Evolutionary conservation across 2,329 filamentous ascomycete species (phyloP), one percentile per base, ranked within the genome.

Genomic region (Pseudogymnoascus sp.): DNA sequence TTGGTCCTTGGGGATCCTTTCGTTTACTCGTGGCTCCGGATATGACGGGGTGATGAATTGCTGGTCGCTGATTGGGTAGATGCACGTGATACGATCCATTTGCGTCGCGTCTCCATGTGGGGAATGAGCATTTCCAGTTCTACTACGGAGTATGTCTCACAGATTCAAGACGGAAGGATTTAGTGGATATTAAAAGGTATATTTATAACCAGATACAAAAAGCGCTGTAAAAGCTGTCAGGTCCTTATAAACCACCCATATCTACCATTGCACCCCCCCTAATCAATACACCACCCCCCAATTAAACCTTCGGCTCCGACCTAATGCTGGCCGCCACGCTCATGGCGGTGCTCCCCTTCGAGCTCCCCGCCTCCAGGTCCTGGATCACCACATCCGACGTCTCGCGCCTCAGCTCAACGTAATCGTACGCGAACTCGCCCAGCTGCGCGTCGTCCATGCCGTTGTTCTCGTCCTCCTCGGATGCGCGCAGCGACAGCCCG

Each of bases 401-500:
- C 31, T 60, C 57, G 0, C 57, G 31, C 5, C 57, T 60, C 31
- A 60, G 31, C 57, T 60, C 57, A 60, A 60, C 57, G 70, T 96
- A 96, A 76, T 96, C 92, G 75, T 96, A 96, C n/a, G 91, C 92
- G 74, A 95, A 96, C 78, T 96, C 92, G 74, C 92, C 92, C 71
- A 96, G 90, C 76, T 96, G 91, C 23, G 89, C 87, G 71, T 96
- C 92, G 71, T 96, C 91, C 65, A 96, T 92, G 68, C 91, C 91
- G 44, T 91, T 79, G 61, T 92, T 86, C 76, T 96, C 91, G 38
- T 90, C 88, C 67, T 95, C 88, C 69, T 91, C 87, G 13, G 79
- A 82, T 0, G 87, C 87, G 60, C 91, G 89, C 50, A 96, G 85
- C 64, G 84, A 84, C 40, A 96, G 79, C 11, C 88, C 87, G 0